These are phyloP conservation scores for Colletotrichum navitas DNA, from an alignment of 2,329 filamentous ascomycete genomes.

Conservation along the genomic window DNA sequence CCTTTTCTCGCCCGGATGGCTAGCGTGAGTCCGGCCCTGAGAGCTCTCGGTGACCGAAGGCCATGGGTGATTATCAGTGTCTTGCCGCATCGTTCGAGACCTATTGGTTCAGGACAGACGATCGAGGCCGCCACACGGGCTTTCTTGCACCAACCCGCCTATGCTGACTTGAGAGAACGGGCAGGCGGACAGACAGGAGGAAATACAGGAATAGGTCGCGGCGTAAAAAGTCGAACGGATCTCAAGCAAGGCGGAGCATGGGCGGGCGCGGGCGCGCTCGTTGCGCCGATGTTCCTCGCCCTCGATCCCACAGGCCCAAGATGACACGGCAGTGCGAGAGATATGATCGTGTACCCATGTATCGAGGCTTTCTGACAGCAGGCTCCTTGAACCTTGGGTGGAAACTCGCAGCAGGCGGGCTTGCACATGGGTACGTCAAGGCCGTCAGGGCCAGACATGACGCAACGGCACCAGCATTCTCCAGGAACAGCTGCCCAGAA, in stretches of 20 bases:
- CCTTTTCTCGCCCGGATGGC: slow-evolving; percentile 42
- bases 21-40: slow-evolving; percentile 53
- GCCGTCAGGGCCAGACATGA: slow-evolving; percentile 21
- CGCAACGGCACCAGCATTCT: background rate
- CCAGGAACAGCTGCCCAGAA: background rate
- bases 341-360: slow-evolving; percentile 4
- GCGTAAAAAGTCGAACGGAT: slow-evolving; percentile 22
- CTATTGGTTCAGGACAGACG: slow-evolving; percentile 42
- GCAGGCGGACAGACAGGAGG: slow-evolving; percentile 32
- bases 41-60: slow-evolving; percentile 60
- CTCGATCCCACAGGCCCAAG: slow-evolving; percentile 11
- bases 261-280: slow-evolving; percentile 22
- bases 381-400: slow-evolving; percentile 19
- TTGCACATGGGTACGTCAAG: slow-evolving; percentile 22
- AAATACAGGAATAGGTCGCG: slow-evolving; percentile 22
- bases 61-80: slow-evolving; percentile 53
- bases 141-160: slow-evolving; percentile 28
- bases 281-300: slow-evolving; percentile 24
- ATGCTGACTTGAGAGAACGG: slow-evolving; percentile 30
- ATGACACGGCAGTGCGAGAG: background rate
- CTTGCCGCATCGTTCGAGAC: slow-evolving; percentile 52
- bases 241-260: slow-evolving; percentile 17
- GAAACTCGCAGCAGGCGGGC: slow-evolving; percentile 16
- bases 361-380: slow-evolving; percentile 28
- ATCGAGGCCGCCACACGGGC: slow-evolving; percentile 40